Evolutionary conservation across 306 rosid species (phyloP), one percentile per base, ranked within the genome.

Genomic region (Quercus ilex): DNA sequence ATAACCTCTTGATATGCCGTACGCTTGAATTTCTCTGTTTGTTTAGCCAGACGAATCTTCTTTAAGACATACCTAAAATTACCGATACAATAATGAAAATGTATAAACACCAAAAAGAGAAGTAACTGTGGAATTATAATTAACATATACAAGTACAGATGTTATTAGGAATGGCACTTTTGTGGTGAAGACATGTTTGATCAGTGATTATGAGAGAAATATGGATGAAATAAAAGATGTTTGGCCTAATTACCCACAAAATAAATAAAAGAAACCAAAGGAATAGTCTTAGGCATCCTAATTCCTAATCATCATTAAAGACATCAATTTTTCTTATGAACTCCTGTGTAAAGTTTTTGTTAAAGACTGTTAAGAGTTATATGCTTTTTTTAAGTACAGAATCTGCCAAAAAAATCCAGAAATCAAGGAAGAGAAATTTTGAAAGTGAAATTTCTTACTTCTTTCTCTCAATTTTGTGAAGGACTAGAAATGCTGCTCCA

Each of bases 1-100:
- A 21, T 20, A 59, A 93, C 98, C 98, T 94, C 98, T 81, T 94
- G 98, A 74, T 88, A 91, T 3, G 94, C 92, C 57, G 98, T 89
- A 75, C 84, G 88, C 81, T 90, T 89, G 85, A 90, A 92, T 87
- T 92, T 94, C 77, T 91, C 98, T 2, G 92, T 82, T 69, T 88
- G 93, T 84, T 92, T 94, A 21, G 96, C 64, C 86, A 92, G 74
- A 11, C 94, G 92, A 86, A 94, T 92, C 83, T 90, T 90, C 94
- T 94, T 94, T 80, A 94, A 80, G 62, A 92, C 96, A 85, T 89
- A 94, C 93, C 97, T 94, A 89, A 59, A 71, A 68, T 11, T 23
- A 59, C 67, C 67, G 23, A 59, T 20, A 59, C 28, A 49, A 20
- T n/a, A 13, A 74, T 35, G 78, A 75, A 83, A 84, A 14, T 67